Conservation (phyloP, 2,329 filamentous ascomycete genomes). For the Bipolaris bicolor region DNA sequence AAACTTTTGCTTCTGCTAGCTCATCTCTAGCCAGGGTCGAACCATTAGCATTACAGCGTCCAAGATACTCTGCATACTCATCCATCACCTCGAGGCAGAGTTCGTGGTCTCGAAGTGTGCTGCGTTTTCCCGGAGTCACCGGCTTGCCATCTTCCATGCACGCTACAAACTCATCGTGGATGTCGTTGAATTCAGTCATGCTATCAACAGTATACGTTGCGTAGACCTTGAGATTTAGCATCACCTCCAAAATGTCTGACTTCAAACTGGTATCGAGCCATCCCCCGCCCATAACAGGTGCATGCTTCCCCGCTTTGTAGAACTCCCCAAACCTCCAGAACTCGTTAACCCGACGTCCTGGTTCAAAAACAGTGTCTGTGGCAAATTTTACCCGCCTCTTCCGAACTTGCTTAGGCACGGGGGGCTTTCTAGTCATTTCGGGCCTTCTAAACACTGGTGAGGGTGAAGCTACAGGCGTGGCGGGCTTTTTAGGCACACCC, state of each 20-base stretch:
- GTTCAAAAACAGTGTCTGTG: not conserved
- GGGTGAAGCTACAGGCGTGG: no score
- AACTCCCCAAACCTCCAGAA: not conserved
- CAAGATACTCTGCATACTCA: not conserved
- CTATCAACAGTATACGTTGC: not conserved
- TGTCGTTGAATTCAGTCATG: not conserved
- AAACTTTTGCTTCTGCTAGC: not conserved
- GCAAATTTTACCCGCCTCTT: not conserved
- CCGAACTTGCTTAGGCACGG: no score
- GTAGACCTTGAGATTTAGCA: not conserved
- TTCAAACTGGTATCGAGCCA: conserved; percentile 1
- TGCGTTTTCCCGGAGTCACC: not conserved
- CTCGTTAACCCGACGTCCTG: not conserved
- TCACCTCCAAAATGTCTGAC: not conserved
- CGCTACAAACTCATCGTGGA: not conserved
- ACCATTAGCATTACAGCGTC: not conserved
- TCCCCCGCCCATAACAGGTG: not conserved
- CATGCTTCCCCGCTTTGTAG: not conserved
- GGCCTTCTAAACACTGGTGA: no score
- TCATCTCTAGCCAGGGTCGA: not conserved
- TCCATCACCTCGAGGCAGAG: not conserved
- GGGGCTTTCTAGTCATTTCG: no score
- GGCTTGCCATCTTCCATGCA: not conserved
- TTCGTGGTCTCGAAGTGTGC: not conserved
- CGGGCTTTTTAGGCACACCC: no score